Evolutionary conservation across 2,329 filamentous ascomycete genomes (phyloP).

Genomic region (Cytospora chrysosperma): DNA sequence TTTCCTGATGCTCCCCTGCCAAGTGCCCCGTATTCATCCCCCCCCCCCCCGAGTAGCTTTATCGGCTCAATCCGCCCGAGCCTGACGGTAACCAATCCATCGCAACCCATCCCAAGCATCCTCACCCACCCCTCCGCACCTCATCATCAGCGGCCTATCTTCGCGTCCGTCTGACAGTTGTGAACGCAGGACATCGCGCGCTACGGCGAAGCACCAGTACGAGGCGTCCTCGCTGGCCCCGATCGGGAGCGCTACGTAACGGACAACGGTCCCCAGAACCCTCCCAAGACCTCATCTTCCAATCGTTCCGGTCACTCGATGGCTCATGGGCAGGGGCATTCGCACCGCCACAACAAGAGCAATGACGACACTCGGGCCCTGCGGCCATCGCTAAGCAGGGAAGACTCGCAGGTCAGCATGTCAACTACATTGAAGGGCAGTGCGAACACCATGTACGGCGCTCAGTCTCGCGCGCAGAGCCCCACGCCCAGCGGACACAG

Average conservation of each 20-base stretch:
- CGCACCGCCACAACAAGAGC: conserved; percentile 67
- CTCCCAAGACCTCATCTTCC: conserved; percentile 63
- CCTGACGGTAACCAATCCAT: conserved; percentile 12
- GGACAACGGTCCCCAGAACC: conserved; percentile 46
- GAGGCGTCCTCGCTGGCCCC: conserved; percentile 65
- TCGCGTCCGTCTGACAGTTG: conserved; percentile 16
- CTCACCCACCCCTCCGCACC: not conserved
- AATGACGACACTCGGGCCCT: conserved; percentile 65
- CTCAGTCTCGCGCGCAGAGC: conserved; percentile 67
- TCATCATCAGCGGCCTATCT: conserved; percentile 2
- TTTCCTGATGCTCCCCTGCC: conserved; percentile 26
- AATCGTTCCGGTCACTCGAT: conserved; percentile 58
- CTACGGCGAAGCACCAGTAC: conserved; percentile 75
- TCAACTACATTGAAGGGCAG: conserved; percentile 45
- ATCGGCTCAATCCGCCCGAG: conserved; percentile 23
- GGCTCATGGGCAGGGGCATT: conserved; percentile 64
- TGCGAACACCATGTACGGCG: conserved; percentile 44
- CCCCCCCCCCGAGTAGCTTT: conserved; percentile 27
- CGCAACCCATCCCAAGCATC: conserved; percentile 26
- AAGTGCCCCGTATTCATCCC: conserved; percentile 27
- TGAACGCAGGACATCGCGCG: conserved; percentile 66
- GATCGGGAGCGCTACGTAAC: conserved; percentile 67
- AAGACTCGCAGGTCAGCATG: conserved; percentile 62
- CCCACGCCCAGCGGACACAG: conserved; percentile 71
- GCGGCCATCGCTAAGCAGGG: conserved; percentile 71